Percentiles rank a stretch among this genome's conserved stretches.
Evolutionary conservation across 164 flowering plant species (phyloP).

Genomic region (Chloranthus sessilifolius): DNA sequence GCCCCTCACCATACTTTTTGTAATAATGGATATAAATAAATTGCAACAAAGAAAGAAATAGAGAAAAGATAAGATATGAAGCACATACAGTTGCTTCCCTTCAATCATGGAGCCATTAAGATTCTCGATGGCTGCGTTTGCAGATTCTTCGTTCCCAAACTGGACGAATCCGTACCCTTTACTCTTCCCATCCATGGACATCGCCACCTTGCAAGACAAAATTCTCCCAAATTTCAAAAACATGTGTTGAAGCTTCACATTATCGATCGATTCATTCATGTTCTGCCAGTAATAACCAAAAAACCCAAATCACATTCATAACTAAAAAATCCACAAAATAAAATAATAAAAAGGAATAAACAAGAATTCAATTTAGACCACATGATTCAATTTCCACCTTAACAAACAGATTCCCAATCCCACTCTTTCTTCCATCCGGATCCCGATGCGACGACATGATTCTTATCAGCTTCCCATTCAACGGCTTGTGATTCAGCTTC

Average conservation of each 20-base stretch:
- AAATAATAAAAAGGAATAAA: neutral
- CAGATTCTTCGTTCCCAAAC: constrained; percentile 68
- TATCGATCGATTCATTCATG: constrained; percentile 52
- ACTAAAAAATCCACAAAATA: neutral
- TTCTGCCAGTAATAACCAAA: constrained; percentile 41
- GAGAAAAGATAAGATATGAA: neutral
- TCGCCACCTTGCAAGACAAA: constrained; percentile 72
- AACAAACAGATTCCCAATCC: constrained; percentile 76
- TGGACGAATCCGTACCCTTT: constrained; percentile 90
- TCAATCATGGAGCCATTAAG: constrained; percentile 44
- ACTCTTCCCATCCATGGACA: constrained; percentile 73
- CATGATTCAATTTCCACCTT: constrained; percentile 40
- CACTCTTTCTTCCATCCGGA: constrained; percentile 68
- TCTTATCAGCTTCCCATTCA: constrained; percentile 68
- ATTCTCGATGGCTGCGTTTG: constrained; percentile 57
- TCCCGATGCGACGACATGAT: constrained; percentile 71
- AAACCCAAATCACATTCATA: neutral
- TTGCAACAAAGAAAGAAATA: too few relatives aligned
- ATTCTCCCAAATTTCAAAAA: constrained; percentile 65
- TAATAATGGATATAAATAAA: too few relatives aligned
- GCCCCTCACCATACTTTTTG: too few relatives aligned
- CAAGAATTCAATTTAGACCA: neutral
- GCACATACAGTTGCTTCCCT: constrained; percentile 61
- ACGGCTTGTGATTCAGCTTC: constrained; percentile 42
- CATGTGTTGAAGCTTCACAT: constrained; percentile 49